phyloP scores from a whole-genome alignment of 768 basidiomycete species.

The Rickenella mellea region DNA sequence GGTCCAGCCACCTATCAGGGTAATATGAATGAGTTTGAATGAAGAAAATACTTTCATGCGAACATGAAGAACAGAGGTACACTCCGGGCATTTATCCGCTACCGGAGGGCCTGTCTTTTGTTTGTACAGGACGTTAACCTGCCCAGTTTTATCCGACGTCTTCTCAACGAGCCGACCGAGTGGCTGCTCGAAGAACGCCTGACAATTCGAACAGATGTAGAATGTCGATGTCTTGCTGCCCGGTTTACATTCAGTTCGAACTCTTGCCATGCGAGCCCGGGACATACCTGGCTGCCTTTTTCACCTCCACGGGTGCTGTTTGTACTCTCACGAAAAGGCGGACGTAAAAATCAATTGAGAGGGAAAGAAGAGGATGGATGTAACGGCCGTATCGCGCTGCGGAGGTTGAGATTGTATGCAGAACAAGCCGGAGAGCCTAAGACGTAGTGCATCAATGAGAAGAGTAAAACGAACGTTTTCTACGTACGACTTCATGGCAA shows the following conservation, averaged over 20 bases:
- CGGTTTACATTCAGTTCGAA: neutral
- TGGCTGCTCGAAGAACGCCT: constrained; percentile 74
- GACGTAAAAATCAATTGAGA: constrained; percentile 97
- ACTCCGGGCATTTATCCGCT: constrained; percentile 68
- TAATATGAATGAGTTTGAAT: neutral
- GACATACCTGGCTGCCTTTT: constrained; percentile 66
- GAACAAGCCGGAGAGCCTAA: constrained; percentile 85
- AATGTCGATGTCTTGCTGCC: constrained; percentile 76
- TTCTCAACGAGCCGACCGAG: constrained; percentile 68
- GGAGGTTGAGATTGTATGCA: constrained; percentile 76
- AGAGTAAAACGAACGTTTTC: neutral
- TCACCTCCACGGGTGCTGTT: constrained; percentile 72
- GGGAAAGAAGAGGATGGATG: constrained; percentile 78
- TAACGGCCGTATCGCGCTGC: constrained; percentile 89
- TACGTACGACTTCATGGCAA: constrained; percentile 80
- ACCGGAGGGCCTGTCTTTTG: constrained; percentile 61
- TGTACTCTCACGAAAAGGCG: constrained; percentile 80
- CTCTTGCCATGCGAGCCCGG: neutral
- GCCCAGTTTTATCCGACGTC: constrained; percentile 42
- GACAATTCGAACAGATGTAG: constrained; percentile 79
- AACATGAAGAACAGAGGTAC: constrained; percentile 70
- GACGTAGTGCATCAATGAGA: neutral
- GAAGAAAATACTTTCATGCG: neutral
- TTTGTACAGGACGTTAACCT: constrained; percentile 60
- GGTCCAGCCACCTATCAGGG: constrained; percentile 72